These are phyloP conservation scores for Groenewaldozyma salmanticensis DNA, from an alignment of 805 yeast species.

Conservation along the genomic window DNA sequence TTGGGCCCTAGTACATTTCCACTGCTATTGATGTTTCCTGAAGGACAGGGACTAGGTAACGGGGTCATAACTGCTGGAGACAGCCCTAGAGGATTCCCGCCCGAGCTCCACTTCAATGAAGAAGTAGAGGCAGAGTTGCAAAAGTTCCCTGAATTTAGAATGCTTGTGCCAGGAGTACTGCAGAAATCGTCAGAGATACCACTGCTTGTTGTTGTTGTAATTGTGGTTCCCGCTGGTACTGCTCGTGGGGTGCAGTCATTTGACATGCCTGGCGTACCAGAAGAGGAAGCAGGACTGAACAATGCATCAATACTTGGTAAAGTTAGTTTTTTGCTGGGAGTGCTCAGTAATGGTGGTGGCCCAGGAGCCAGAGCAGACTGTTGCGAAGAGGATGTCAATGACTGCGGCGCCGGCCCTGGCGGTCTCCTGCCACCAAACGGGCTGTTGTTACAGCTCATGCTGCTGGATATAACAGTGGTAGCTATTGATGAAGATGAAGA, in stretches of 20 bases:
- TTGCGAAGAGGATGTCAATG: too few species aligned
- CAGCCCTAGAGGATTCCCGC: background rate
- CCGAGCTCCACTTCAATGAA: background rate
- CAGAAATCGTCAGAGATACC: background rate
- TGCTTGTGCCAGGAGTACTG: background rate
- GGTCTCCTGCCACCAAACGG: too few species aligned
- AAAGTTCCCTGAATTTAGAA: background rate
- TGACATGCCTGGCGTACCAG: background rate
- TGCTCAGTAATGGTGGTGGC: too few species aligned
- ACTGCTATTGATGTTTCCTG: background rate
- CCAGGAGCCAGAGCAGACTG: too few species aligned
- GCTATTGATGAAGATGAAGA: background rate
- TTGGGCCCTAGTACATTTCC: background rate
- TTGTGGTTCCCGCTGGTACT: background rate
- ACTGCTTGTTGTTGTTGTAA: background rate
- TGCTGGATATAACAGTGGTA: background rate
- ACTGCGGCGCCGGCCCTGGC: too few species aligned
- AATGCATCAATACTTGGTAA: conserved; percentile 7
- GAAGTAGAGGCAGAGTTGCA: background rate
- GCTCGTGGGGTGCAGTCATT: conserved; percentile 1
- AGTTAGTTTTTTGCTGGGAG: conserved; percentile 2
- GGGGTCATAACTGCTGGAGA: conserved; percentile 5
- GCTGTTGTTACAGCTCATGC: too few species aligned
- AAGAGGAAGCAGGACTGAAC: background rate
- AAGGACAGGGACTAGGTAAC: conserved; percentile 1